Evolutionary conservation across 208 protist genomes (phyloP), one percentile per base, ranked within the genome.

Genomic region (Trypanosoma theileri): DNA sequence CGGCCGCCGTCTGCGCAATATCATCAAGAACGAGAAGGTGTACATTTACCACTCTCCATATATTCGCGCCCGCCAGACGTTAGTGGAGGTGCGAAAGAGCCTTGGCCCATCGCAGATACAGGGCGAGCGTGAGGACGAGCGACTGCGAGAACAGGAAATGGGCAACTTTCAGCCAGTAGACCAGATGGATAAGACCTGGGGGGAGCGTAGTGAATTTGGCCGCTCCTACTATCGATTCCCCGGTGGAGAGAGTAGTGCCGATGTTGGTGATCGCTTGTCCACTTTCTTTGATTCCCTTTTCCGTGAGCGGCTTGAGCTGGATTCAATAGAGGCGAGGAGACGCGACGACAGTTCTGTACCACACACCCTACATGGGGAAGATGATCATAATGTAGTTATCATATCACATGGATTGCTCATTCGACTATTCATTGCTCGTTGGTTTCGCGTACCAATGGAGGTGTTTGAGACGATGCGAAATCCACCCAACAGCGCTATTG

Each of bases 121-220:
- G 28, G 88, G 88, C 42, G 89, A 93, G 77, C 84, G 87, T 40
- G 92, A 97, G 80, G 95, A 98, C 51, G 93, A 97, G 77, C 82
- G 93, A 19, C 68, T 98, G 71, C 82, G 92, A 0, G 95, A 98
- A 85, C 95, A 97, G 81, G 93, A 98, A 64, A 97, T 97, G 68
- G 95, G 95, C 45, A 97, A 98, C 61, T 96, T 93, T 64, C 93
- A 97, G 69, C 84, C 85, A 6, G 69, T 91, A 58, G 69, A 80
- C 0, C 60, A 76, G 46, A 94, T 95, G 89, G 79, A 94, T 45
- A 41, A 45, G n/a, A 84, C 77, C 46, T 95, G 85, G 82, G 69
- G 35, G 12, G 80, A 88, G 56, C 88, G 95, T 12, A 80, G 85
- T 35, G 13, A 66, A 14, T 94, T 92, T 66, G 88, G 93, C 14